Evolutionary conservation across 2,329 filamentous ascomycete species (phyloP).

Genomic region (Immersiporthe knoxdaviesiana): DNA sequence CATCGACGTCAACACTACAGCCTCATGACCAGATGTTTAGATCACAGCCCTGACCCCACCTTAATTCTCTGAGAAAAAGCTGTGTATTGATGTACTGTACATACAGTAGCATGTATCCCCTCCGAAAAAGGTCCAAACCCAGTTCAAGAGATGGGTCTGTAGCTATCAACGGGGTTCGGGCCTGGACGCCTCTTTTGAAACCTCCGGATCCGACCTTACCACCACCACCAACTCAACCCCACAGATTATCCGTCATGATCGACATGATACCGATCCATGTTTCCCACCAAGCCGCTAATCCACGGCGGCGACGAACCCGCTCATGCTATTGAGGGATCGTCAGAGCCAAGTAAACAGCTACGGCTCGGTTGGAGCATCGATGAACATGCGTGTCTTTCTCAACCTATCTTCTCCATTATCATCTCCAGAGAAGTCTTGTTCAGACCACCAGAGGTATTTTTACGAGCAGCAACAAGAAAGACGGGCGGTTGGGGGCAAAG

Average conservation of each 20-base stretch:
- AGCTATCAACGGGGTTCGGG: neutral
- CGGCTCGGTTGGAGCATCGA: neutral
- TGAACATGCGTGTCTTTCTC: neutral
- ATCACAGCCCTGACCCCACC: neutral
- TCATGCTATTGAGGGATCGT: neutral
- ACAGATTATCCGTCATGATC: neutral
- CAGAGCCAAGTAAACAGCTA: neutral
- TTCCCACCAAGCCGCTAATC: neutral
- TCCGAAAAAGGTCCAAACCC: neutral
- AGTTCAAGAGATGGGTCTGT: neutral
- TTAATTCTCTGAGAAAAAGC: neutral
- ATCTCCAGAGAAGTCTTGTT: neutral
- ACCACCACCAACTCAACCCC: neutral
- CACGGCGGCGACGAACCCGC: neutral
- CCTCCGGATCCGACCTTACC: neutral
- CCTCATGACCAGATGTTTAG: constrained; percentile 15
- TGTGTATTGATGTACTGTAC: neutral
- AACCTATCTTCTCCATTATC: neutral
- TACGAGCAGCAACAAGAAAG: neutral
- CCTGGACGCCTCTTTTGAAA: neutral
- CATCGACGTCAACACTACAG: constrained; percentile 11
- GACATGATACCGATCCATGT: constrained; percentile 3
- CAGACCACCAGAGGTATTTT: neutral
- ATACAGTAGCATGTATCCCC: neutral
- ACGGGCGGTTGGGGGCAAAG: too few relatives aligned